Base-by-base conservation (phyloP, 2,329 filamentous ascomycete species). In the Alternaria angustiovoidea region DNA sequence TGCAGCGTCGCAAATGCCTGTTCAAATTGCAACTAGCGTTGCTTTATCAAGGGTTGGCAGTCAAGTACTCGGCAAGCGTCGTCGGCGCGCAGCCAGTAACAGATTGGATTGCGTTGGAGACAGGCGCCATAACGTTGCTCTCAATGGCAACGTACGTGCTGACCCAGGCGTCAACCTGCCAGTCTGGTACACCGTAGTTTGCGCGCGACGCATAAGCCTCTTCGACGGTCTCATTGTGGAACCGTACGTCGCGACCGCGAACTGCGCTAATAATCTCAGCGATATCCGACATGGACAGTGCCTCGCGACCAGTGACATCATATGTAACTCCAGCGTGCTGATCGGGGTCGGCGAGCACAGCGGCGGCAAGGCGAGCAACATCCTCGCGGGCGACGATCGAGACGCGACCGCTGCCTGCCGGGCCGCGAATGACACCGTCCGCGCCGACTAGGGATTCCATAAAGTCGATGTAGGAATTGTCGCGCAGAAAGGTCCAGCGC, bases 1-100 rank as follows among this genome's bases (percentile, higher is more conserved):
- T 26, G 24, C 24, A 26, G 24, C 6, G 0, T 26, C 24, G 24
- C 0, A 26, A 0, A 32, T 0, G 30, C 9, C 30, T 4, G 1
- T 32, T n/a, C n/a, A n/a, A n/a, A n/a, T n/a, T n/a, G n/a, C n/a
- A n/a, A n/a, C n/a, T n/a, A n/a, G n/a, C n/a, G n/a, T n/a, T n/a
- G n/a, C n/a, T n/a, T n/a, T n/a, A n/a, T n/a, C n/a, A n/a, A n/a
- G n/a, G 14, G 14, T 16, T 36, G 32, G 32, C 32, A 36, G 14
- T 16, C 14, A 36, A 3, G 14, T 36, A 36, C 12, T 36, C 12
- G 0, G 32, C 32, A 36, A 36, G 32, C 32, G 32, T 16, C 32
- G 16, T 36, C 12, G 32, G 11, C 32, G 32, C 32, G 14, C 32
- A 36, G 0, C 32, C 32, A 36, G 32, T 36, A 36, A 36, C 32